Conservation (phyloP, 1,139 yeast genomes). For the Zygosaccharomyces sapae region DNA sequence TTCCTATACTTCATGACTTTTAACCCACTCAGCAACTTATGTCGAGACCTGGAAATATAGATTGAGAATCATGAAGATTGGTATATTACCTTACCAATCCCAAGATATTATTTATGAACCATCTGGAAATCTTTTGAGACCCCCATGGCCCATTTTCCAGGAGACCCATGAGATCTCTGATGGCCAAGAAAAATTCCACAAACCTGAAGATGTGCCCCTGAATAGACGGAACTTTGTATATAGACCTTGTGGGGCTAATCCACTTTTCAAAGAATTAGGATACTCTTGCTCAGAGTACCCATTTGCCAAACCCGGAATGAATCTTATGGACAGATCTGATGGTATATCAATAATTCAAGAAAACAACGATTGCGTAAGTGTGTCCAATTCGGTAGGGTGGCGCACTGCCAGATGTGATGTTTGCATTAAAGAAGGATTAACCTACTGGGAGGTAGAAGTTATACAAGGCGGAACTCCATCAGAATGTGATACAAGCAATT, state of each 20-base stretch:
- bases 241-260: constrained; percentile 71
- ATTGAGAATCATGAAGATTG: constrained; percentile 26
- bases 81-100: constrained; percentile 31
- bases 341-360: constrained; percentile 50
- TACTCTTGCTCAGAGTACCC: constrained; percentile 74
- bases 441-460: constrained; percentile 61
- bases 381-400: constrained; percentile 69
- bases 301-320: constrained; percentile 60
- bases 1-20: too few relatives aligned
- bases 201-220: constrained; percentile 68
- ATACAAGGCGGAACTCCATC: constrained; percentile 28
- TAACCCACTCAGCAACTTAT: too few relatives aligned
- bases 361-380: constrained; percentile 31
- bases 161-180: constrained; percentile 13
- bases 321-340: constrained; percentile 68
- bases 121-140: constrained; percentile 13
- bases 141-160: constrained; percentile 16
- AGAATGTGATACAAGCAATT: constrained; percentile 14
- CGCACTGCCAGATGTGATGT: constrained; percentile 72
- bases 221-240: constrained; percentile 80
- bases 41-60: background rate
- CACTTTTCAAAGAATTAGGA: constrained; percentile 52
- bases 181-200: constrained; percentile 18
- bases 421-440: constrained; percentile 71
- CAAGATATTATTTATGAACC: constrained; percentile 26